phyloP scores from a whole-genome alignment of 2,329 filamentous ascomycete genomes.

The Colletotrichum incanum region DNA sequence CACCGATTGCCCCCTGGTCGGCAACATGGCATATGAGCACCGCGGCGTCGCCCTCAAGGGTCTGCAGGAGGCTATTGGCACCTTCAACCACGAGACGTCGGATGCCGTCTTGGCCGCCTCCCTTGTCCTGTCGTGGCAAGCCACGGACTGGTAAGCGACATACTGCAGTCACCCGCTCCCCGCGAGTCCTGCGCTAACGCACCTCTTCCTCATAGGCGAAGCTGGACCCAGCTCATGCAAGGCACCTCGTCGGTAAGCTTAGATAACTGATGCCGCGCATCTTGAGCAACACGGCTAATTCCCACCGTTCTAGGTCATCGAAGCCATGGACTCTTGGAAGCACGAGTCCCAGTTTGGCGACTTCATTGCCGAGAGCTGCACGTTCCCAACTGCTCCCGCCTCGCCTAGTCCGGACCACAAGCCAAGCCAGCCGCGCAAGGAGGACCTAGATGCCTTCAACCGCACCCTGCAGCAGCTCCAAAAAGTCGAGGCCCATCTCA shows the following conservation, averaged over 20 bases:
- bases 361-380: conserved; percentile 85
- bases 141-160: conserved; percentile 88
- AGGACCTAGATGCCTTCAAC: conserved; percentile 79
- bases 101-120: conserved; percentile 94
- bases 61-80: conserved; percentile 87
- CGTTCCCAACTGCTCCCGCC: conserved; percentile 77
- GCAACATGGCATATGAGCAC: conserved; percentile 91
- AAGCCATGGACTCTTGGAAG: conserved; percentile 93
- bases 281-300: conserved; percentile 17
- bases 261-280: background rate
- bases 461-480: conserved; percentile 77
- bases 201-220: conserved; percentile 73
- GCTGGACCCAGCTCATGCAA: conserved; percentile 93
- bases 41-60: conserved; percentile 89
- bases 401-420: conserved; percentile 75
- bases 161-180: conserved; percentile 49
- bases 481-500: conserved; percentile 78
- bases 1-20: conserved; percentile 86
- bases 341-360: conserved; percentile 89
- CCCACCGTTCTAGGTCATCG: conserved; percentile 72
- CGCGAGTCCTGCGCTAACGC: conserved; percentile 53
- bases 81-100: conserved; percentile 88
- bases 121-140: conserved; percentile 94
- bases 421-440: conserved; percentile 75
- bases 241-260: conserved; percentile 86